Conservation (phyloP, 805 yeast species). For the Metschnikowia colocasiae region DNA sequence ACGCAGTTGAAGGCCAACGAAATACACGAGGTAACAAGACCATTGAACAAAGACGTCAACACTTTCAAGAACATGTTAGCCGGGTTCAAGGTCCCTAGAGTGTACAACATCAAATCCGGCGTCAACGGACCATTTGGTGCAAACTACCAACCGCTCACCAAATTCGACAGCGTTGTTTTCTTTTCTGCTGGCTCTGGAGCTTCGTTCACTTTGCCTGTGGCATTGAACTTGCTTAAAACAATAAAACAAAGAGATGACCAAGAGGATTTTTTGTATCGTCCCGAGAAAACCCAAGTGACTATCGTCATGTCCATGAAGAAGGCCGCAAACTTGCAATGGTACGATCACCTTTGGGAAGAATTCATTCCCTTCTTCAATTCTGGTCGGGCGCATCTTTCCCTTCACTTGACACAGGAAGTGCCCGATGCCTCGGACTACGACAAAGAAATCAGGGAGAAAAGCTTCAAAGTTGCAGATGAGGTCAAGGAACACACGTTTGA, state of each 20-base stretch:
- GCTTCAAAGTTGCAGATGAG: neutral
- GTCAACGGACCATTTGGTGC: slow-evolving; percentile 49
- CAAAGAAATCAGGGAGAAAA: slow-evolving; percentile 5
- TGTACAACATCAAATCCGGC: slow-evolving; percentile 29
- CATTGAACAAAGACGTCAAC: slow-evolving; percentile 5
- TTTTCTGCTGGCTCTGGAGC: slow-evolving; percentile 46
- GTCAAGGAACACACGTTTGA: slow-evolving; percentile 1
- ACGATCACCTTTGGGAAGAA: slow-evolving; percentile 29
- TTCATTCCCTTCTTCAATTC: slow-evolving; percentile 22
- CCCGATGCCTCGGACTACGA: slow-evolving; percentile 6
- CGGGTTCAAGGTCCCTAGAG: slow-evolving; percentile 7
- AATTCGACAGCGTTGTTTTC: slow-evolving; percentile 40
- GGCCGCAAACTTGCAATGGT: slow-evolving; percentile 33
- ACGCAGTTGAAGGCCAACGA: slow-evolving; percentile 3
- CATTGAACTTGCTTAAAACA: slow-evolving; percentile 35
- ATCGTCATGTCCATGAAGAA: slow-evolving; percentile 34
- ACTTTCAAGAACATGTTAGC: slow-evolving; percentile 3
- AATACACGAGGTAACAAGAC: neutral
- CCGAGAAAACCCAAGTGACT: slow-evolving; percentile 23
- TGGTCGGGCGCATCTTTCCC: slow-evolving; percentile 24
- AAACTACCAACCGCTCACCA: slow-evolving; percentile 35
- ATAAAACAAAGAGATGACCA: slow-evolving; percentile 24
- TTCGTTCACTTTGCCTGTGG: slow-evolving; percentile 44
- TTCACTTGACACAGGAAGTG: slow-evolving; percentile 28
- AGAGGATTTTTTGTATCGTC: slow-evolving; percentile 34